Evolutionary conservation across 1,139 yeast genomes (phyloP), one percentile per base, ranked within the genome.

Genomic region (Lodderomyces margitis): DNA sequence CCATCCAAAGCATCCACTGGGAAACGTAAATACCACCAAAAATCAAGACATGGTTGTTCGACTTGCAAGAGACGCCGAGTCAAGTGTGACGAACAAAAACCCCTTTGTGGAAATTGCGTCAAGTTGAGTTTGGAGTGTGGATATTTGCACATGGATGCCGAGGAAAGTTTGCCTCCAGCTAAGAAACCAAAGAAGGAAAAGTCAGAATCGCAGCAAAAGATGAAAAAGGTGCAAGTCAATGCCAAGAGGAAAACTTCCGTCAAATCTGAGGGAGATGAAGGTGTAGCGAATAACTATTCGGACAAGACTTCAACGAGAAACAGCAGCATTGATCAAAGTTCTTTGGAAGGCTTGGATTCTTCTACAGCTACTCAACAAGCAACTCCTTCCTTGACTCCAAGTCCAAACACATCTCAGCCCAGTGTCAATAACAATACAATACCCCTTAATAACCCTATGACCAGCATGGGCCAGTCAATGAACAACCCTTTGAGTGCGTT

Each of bases 21-120:
- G 16, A 80, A 79, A 58, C 70, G 95, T 43, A 83, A 82, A 57
- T 85, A 81, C 59, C 98, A 91, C 57, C 87, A 82, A 48, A 91
- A 91, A 62, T 86, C 95, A 25, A 74, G 95, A 46, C 78, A 80
- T 40, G 98, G 98, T 0, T 91, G 98, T 61, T 76, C 82, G 34
- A 87, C 95, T 1, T 91, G 98, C 63, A 91, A 91, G 57, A 75
- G 79, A 51, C 75, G 97, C 53, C 69, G 97, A 42, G 96, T 91
- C 37, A 91, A 91, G 58, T 91, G 98, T 68, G 97, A 91, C 59
- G 98, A 91, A 60, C 69, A 72, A 0, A 84, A 81, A 51, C 98
- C 98, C 0, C 59, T 69, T 12, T 91, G 98, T 61, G 70, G 70
- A 21, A 88, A 88, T 62, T 91, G 98, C 61, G 64, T 70, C 43